phyloP scores from a whole-genome alignment of 495 filamentous ascomycete genomes.

The Penicillium crystallinum region DNA sequence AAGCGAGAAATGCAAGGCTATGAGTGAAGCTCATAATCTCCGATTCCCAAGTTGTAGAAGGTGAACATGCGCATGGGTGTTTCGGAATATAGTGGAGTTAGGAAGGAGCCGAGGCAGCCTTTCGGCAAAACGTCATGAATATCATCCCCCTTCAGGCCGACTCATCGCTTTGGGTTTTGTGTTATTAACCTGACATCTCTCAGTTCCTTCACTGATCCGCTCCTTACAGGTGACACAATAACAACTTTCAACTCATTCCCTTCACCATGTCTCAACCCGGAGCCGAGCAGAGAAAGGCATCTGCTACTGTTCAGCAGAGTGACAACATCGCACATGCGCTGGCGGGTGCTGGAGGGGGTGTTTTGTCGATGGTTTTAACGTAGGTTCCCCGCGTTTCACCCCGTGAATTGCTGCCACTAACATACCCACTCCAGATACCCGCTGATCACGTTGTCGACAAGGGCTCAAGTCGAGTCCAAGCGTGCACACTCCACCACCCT shows the following conservation, averaged over 20 bases:
- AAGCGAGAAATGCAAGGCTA: neutral
- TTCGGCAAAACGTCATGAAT: conserved; percentile 46
- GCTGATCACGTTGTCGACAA: conserved; percentile 93
- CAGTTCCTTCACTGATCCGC: conserved; percentile 8
- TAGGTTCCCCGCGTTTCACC: conserved; percentile 36
- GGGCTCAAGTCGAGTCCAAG: conserved; percentile 96
- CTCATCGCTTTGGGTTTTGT: conserved; percentile 23
- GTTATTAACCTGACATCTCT: conserved; percentile 5
- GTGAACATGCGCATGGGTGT: neutral
- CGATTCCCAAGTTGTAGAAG: neutral
- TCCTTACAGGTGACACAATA: conserved; percentile 4
- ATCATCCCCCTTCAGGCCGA: conserved; percentile 27
- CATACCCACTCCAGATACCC: conserved; percentile 63
- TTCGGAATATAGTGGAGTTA: conserved; percentile 20
- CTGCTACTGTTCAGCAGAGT: conserved; percentile 61
- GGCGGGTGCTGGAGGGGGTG: conserved; percentile 82
- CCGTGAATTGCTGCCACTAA: conserved; percentile 12
- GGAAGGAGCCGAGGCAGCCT: conserved; percentile 33
- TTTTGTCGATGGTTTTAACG: conserved; percentile 94
- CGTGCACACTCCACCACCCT: conserved; percentile 77
- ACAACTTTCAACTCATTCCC: neutral
- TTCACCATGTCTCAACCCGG: conserved; percentile 38
- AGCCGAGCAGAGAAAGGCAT: conserved; percentile 32
- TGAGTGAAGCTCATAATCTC: neutral
- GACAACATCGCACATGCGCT: conserved; percentile 90